Percentiles rank a stretch among this genome's conserved stretches.
phyloP scores from a whole-genome alignment of 371 early-diverging fungal genomes.

The Thermomucor indicae-seudaticae region DNA sequence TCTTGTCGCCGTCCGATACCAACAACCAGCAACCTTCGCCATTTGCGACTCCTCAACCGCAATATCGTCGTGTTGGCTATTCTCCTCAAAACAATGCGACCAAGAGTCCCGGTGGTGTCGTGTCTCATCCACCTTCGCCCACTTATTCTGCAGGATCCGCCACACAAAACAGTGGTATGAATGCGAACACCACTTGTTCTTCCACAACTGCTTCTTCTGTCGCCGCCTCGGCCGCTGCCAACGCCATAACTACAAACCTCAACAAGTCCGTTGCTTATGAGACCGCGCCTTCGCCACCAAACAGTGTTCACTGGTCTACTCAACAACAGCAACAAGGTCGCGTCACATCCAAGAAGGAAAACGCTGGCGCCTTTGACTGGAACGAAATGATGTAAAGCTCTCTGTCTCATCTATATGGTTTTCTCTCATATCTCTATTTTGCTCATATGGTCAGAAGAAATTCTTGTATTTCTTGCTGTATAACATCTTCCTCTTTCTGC shows the following conservation, averaged over 20 bases:
- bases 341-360: background rate
- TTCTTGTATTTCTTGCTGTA: no score
- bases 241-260: background rate
- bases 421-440: no score
- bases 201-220: background rate
- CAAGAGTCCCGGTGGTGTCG: background rate
- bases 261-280: background rate
- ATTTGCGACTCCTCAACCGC: slow-evolving; percentile 4
- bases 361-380: background rate
- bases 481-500: no score
- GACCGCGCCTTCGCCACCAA: background rate
- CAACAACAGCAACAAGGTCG: background rate
- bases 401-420: no score
- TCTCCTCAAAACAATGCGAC: background rate
- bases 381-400: background rate
- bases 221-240: background rate
- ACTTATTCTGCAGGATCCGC: slow-evolving; percentile 1
- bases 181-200: background rate
- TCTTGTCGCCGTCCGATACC: background rate
- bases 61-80: slow-evolving; percentile 1
- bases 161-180: background rate
- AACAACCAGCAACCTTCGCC: background rate
- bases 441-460: no score
- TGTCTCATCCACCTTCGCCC: slow-evolving; percentile 3
- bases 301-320: slow-evolving; percentile 1